Base-by-base conservation (phyloP, 1,284 basidiomycete species). In the Cystobasidiaceae sp. region DNA sequence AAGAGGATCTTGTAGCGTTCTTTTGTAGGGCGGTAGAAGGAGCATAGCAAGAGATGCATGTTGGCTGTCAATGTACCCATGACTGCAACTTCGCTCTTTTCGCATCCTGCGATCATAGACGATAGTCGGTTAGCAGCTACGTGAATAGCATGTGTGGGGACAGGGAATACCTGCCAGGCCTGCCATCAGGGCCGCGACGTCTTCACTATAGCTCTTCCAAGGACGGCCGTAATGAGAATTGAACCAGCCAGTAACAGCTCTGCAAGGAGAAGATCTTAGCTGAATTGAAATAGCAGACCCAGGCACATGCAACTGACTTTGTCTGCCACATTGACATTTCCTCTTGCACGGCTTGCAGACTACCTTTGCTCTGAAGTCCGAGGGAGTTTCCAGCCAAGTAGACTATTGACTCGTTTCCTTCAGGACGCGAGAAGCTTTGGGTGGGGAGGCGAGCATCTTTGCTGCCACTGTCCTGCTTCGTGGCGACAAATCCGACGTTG, bases 341-440 rank as follows among this genome's bases (percentile, higher is more conserved):
- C 77, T 94, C 85, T 71, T 88, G 78, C 32, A 98, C 79, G 59
- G 91, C 81, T 71, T 82, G 74, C 67, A 84, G 82, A 23, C 90
- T 86, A 41, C 84, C 81, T 75, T 86, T 90, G 45, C 88, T 84
- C 72, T 93, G 81, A 50, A 88, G 82, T 0, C 94, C 94, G 3
- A 98, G 83, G 45, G 93, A 97, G 79, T 99, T 98, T 48, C 94
- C 96, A 77, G 91, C 96, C 55, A 99, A 85, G 78, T 98, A 99
- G 43, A 87, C 84, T 78, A 60, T 77, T 75, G 69, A 85, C 82
- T 43, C 49, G 23, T 68, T 33, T 19, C 21, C 34, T 30, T 62
- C 60, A 28, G 54, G 54, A 13, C 32, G 41, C 54, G 44, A 17
- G 25, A 4, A 39, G 1, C 45, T 8, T 37, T 37, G 39, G 13